Conservation (phyloP, 192 early-diverging fungal species). For the Entomortierella beljakovae region DNA sequence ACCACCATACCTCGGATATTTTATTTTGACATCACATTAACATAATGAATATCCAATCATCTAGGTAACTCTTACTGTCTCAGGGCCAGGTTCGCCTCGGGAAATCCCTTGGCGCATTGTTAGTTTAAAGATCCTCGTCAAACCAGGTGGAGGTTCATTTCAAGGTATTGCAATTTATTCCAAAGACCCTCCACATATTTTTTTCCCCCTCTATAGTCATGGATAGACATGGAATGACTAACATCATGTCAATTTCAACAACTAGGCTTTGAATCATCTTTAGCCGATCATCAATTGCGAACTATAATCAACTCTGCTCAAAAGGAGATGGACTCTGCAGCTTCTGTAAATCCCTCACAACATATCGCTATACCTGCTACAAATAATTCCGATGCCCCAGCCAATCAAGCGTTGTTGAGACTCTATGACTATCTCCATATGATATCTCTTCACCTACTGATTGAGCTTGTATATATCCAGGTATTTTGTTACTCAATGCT, state of each 20-base stretch:
- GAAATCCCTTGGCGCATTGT: constrained; percentile 78
- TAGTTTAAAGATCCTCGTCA: constrained; percentile 75
- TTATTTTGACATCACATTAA: not conserved
- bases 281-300: constrained; percentile 65
- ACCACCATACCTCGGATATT: not conserved
- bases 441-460: constrained; percentile 71
- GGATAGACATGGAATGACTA: not conserved
- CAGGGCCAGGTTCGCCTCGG: constrained; percentile 60
- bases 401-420: constrained; percentile 71
- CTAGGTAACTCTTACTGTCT: constrained; percentile 76
- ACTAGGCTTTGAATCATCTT: constrained; percentile 62
- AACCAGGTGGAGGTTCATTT: constrained; percentile 59
- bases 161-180: constrained; percentile 25
- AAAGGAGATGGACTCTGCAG: constrained; percentile 54
- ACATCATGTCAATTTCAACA: not conserved
- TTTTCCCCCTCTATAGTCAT: not conserved
- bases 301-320: constrained; percentile 59
- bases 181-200: not conserved
- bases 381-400: constrained; percentile 6
- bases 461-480: constrained; percentile 78
- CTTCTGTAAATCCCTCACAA: constrained; percentile 4
- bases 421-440: constrained; percentile 83
- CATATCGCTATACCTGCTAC: constrained; percentile 3
- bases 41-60: constrained; percentile 27
- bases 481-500: constrained; percentile 49